Conservation (phyloP, 352 stramenopile species). For the Ochromonadaceae sp. region DNA sequence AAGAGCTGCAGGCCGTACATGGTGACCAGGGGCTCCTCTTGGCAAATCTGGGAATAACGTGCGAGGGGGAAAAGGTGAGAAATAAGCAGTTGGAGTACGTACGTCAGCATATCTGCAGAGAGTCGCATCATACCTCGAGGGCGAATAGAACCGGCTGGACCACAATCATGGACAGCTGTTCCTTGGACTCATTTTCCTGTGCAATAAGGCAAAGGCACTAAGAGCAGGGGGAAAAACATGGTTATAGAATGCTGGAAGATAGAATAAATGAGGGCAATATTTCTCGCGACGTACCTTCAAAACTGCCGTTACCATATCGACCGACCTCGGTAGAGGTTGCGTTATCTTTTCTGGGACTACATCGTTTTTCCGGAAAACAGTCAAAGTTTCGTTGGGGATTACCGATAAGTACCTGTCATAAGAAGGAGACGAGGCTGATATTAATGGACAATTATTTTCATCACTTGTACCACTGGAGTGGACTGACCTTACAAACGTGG, state of each 20-base stretch:
- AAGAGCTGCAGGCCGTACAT: neutral
- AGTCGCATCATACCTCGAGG: neutral
- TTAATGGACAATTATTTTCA: too few relatives aligned
- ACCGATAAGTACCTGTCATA: neutral
- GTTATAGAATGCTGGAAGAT: neutral
- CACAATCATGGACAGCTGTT: neutral
- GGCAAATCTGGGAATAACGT: too few relatives aligned
- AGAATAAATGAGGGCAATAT: too few relatives aligned
- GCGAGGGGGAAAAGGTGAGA: neutral
- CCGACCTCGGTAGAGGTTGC: neutral
- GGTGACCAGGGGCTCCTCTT: neutral
- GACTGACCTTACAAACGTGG: too few relatives aligned
- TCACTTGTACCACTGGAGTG: too few relatives aligned
- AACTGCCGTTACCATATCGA: neutral
- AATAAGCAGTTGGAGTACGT: neutral
- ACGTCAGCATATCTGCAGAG: neutral
- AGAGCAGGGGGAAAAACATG: neutral
- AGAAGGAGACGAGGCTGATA: too few relatives aligned
- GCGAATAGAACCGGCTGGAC: neutral
- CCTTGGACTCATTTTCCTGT: neutral
- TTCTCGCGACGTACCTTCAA: slow-evolving; percentile 2
- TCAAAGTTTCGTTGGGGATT: neutral
- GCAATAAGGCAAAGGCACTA: slow-evolving; percentile 11
- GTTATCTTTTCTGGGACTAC: neutral
- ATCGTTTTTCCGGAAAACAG: neutral